phyloP scores from a whole-genome alignment of 1,139 yeast genomes.

The Blastobotrys capitulatus region DNA sequence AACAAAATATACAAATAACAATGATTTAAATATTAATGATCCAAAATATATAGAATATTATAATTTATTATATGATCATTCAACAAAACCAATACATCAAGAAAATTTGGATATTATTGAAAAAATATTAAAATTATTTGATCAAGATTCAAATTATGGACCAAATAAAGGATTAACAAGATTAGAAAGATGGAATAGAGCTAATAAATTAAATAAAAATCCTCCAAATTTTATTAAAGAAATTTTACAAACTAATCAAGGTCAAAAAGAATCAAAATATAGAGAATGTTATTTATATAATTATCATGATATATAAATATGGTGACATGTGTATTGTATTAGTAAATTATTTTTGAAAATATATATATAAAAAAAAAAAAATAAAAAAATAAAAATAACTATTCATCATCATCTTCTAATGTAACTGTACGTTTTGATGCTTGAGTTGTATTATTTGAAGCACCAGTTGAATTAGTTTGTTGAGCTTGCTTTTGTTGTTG shows the following conservation, averaged over 20 bases:
- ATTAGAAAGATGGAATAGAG: constrained; percentile 73
- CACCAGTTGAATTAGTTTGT: not conserved
- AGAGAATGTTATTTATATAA: constrained; percentile 20
- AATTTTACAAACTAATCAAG: constrained; percentile 25
- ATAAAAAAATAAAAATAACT: constrained; percentile 2
- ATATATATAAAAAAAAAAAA: too few species aligned
- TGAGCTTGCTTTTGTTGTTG: not conserved
- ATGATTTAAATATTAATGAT: not conserved
- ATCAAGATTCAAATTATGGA: constrained; percentile 33
- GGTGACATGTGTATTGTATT: too few species aligned
- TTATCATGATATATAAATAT: too few species aligned
- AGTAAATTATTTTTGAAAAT: too few species aligned
- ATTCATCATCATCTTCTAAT: constrained; percentile 17
- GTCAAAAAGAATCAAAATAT: constrained; percentile 18
- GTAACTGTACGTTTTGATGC: constrained; percentile 15
- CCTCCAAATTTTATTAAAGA: constrained; percentile 34
- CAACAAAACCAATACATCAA: constrained; percentile 25
- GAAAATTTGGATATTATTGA: constrained; percentile 28
- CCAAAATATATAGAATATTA: not conserved
- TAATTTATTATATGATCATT: not conserved
- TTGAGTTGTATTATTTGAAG: not conserved
- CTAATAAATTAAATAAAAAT: constrained; percentile 65
- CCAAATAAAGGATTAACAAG: constrained; percentile 37
- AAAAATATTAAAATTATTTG: constrained; percentile 33
- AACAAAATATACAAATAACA: too few species aligned